Evolutionary conservation across 1,284 basidiomycete genomes (phyloP), one percentile per base, ranked within the genome.

Genomic region (Sanguinoderma infundibulare): DNA sequence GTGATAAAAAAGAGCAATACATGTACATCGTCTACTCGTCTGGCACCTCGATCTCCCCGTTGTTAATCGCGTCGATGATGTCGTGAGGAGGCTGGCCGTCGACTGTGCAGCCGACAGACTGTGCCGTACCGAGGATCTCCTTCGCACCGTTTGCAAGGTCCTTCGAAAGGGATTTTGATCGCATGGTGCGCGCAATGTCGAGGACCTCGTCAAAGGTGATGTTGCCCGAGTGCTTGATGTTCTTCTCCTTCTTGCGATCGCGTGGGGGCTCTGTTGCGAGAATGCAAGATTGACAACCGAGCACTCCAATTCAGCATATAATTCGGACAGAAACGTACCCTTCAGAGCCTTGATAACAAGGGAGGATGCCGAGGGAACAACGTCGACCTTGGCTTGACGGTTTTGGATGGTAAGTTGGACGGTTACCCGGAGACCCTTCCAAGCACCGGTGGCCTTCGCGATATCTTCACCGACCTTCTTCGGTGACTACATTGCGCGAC

Each of bases 391-490:
- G 60, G 97, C 97, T 89, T 99, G 98, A 83, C 97, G 96, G 83
- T 99, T 99, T 87, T 99, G 98, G 78, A 99, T 98, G 63, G 97
- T 99, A 66, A 99, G 89, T 81, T 99, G 96, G 70, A 98, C 95
- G 70, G 98, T 99, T 66, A 99, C 98, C 65, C 96, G 94, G 75
- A 99, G 95, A 85, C 98, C 98, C 83, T 99, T 99, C 98, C 98
- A 99, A 79, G 92, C 92, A 63, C 91, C 89, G 66, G 98, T 98
- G 65, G 98, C 97, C 83, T 99, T 99, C 75, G 98, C 98, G 77
- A 99, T 99, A 83, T 99, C 98, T 94, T 99, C 98, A 84, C 98
- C 98, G 82, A 99, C 96, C 87, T 99, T 99, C 87, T 99, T 99
- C 76, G 98, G 97, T 63, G 98, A 98, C 96, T 98, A 9, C 30